phyloP scores from a whole-genome alignment of 495 filamentous ascomycete species.

The Tuber melanosporum region DNA sequence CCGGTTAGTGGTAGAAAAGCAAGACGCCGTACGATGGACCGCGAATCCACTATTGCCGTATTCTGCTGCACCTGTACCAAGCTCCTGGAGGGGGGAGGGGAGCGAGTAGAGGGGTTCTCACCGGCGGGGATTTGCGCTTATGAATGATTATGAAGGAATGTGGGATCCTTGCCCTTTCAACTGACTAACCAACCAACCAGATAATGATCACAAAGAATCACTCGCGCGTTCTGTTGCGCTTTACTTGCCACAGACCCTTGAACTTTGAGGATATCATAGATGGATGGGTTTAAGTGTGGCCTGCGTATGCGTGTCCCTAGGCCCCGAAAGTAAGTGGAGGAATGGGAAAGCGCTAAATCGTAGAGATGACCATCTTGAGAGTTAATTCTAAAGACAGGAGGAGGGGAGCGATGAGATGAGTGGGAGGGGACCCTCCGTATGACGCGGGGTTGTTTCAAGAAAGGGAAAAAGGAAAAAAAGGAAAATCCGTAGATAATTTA shows the following conservation, averaged over 20 bases:
- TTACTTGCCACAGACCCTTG: too few species aligned
- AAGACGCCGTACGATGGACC: too few species aligned
- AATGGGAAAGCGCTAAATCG: neutral
- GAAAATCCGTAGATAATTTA: neutral
- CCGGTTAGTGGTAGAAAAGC: too few species aligned
- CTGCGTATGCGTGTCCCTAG: neutral
- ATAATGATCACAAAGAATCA: neutral
- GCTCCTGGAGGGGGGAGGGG: neutral
- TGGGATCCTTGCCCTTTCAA: neutral
- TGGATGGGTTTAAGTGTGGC: neutral
- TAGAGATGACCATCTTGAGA: neutral
- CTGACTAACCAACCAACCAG: neutral
- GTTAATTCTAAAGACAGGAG: neutral
- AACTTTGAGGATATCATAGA: neutral
- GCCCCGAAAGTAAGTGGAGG: neutral
- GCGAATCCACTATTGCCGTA: too few species aligned
- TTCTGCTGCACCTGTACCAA: too few species aligned
- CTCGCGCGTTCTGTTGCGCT: neutral
- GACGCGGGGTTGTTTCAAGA: neutral
- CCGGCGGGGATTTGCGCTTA: neutral
- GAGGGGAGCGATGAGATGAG: neutral
- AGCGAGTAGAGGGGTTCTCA: neutral
- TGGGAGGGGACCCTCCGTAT: neutral
- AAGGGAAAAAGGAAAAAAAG: neutral
- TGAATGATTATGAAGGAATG: neutral